Evolutionary conservation across 305 asterid species (phyloP).

Genomic region (Solanum aculeatissimum): DNA sequence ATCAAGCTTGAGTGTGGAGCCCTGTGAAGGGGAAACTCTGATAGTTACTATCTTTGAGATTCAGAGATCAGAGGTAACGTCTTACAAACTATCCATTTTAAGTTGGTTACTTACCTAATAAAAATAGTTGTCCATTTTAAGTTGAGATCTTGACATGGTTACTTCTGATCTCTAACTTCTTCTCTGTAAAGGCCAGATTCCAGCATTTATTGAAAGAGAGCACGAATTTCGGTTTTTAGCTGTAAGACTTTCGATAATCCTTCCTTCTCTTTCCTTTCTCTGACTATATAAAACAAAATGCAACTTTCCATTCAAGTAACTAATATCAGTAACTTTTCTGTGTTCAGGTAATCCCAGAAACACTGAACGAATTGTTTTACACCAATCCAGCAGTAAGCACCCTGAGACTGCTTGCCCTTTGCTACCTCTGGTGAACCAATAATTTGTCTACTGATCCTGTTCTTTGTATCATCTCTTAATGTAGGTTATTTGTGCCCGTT

Average conservation of each 20-base stretch:
- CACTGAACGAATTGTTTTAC: constrained; percentile 67
- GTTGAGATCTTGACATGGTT: neutral
- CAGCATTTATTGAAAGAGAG: constrained; percentile 84
- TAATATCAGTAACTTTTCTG: neutral
- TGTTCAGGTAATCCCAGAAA: constrained; percentile 72
- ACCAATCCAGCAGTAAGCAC: constrained; percentile 57
- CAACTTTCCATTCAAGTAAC: neutral
- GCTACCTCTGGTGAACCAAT: neutral
- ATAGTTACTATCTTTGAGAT: constrained; percentile 79
- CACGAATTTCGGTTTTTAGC: constrained; percentile 91
- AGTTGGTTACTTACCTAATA: neutral
- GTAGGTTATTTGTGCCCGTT: constrained; percentile 76
- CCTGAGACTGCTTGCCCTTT: neutral
- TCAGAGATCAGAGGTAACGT: constrained; percentile 69
- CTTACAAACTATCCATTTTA: neutral
- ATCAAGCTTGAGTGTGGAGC: constrained; percentile 93
- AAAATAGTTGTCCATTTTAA: neutral
- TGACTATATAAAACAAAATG: neutral
- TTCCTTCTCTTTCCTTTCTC: neutral
- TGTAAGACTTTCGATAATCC: constrained; percentile 34
- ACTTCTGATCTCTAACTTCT: constrained; percentile 3
- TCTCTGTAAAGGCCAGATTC: constrained; percentile 48
- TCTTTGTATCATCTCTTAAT: neutral
- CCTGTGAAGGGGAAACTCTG: constrained; percentile 65
- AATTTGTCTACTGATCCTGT: neutral